Percentiles rank a stretch among this genome's conserved stretches.
Conservation (phyloP, 192 early-diverging fungal species). For the Haplosporangium gracile region DNA sequence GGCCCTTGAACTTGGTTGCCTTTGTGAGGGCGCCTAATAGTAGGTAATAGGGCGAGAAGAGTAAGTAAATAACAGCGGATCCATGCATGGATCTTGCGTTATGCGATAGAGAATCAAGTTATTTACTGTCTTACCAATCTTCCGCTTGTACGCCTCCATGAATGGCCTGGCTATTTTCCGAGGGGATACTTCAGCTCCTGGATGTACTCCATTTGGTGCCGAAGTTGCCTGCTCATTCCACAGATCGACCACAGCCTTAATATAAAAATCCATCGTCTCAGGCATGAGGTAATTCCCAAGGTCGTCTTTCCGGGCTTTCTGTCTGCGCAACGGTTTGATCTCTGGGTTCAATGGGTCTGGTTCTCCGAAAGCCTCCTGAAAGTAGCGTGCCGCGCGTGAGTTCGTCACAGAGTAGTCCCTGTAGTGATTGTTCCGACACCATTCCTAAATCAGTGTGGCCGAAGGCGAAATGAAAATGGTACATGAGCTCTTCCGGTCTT, state of each 20-base stretch:
- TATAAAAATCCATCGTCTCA: constrained; percentile 13
- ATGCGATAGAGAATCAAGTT: not conserved
- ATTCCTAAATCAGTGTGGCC: not conserved
- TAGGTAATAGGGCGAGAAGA: not conserved
- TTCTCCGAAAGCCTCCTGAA: constrained; percentile 10
- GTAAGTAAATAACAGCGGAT: not conserved
- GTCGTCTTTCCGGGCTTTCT: not conserved
- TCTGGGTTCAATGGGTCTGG: not conserved
- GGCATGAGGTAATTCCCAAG: constrained; percentile 7
- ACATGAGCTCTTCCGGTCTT: too few relatives aligned
- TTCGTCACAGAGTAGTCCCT: constrained; percentile 16
- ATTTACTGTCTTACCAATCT: constrained; percentile 7
- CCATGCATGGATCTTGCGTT: not conserved
- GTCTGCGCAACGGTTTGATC: constrained; percentile 6
- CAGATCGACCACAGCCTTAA: constrained; percentile 5
- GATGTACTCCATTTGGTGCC: not conserved
- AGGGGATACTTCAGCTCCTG: constrained; percentile 14
- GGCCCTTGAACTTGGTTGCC: not conserved
- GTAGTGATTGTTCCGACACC: not conserved
- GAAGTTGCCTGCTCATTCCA: not conserved
- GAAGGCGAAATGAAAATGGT: not conserved
- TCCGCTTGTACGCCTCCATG: constrained; percentile 24
- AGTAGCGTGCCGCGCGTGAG: constrained; percentile 7
- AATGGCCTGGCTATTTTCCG: constrained; percentile 29
- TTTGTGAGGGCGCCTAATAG: constrained; percentile 8